Conservation (phyloP, 2,329 filamentous ascomycete species). For the Elsinoe necatrix region DNA sequence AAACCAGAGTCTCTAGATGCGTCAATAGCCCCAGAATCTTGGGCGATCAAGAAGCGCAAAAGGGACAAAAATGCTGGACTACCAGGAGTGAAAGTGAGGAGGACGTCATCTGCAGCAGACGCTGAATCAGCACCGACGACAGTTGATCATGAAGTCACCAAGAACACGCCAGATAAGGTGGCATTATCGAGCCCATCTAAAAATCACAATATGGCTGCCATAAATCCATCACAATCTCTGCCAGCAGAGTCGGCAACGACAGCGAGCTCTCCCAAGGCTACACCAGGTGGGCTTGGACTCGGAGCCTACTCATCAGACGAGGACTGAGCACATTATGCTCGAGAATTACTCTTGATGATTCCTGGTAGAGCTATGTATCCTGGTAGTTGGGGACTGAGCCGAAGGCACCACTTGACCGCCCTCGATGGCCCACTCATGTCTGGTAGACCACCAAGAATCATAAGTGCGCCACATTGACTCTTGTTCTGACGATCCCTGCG, state of each 20-base stretch:
- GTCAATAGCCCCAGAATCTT: conserved; percentile 36
- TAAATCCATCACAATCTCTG: too few species aligned
- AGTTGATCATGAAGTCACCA: background rate
- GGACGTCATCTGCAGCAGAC: conserved; percentile 27
- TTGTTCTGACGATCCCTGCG: too few species aligned
- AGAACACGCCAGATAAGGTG: conserved; percentile 18
- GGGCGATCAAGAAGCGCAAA: conserved; percentile 43
- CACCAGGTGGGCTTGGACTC: conserved; percentile 27
- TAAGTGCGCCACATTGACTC: too few species aligned
- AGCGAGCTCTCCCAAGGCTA: background rate
- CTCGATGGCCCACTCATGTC: too few species aligned
- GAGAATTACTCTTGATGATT: background rate
- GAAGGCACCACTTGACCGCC: too few species aligned
- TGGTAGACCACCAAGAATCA: too few species aligned
- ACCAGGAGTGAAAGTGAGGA: conserved; percentile 39
- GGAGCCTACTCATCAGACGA: conserved; percentile 40
- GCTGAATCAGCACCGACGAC: background rate
- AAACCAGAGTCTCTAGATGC: conserved; percentile 31
- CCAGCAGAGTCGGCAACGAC: background rate
- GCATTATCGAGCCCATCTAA: background rate
- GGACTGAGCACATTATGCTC: conserved; percentile 20
- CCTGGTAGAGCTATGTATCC: too few species aligned
- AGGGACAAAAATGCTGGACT: conserved; percentile 41
- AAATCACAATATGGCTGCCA: background rate
- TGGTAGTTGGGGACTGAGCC: too few species aligned